Base-by-base conservation (phyloP, 2,329 filamentous ascomycete species). In the Gaeumannomyces tritici region DNA sequence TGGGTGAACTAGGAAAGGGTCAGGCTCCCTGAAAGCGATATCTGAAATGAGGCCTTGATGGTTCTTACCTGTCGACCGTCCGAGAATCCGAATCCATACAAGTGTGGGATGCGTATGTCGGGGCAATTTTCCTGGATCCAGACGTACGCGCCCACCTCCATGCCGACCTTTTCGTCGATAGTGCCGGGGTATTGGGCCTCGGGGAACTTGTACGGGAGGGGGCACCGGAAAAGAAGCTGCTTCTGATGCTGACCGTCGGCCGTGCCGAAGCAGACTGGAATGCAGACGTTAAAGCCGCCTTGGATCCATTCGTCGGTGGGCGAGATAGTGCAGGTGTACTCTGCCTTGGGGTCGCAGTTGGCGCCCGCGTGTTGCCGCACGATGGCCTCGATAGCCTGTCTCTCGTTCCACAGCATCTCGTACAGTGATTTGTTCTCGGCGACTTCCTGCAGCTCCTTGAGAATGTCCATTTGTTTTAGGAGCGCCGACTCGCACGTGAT, bases 121-220 rank as follows among this genome's bases (percentile, higher is more conserved):
- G 73, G 71, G 64, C 72, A 77, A 55, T 74, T 62, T 18, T 73
- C 67, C 57, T 72, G 67, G 11, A 78, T 68, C 74, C 73, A 77
- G 12, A 71, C 69, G 63, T 74, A 77, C 8, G 73, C 73, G 1
- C 71, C 75, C 24, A 71, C 73, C 67, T 78, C 75, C 64, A 69
- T 68, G 59, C 71, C 63, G 11, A 76, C 9, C 67, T 77, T 77
- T 65, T 78, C 75, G 54, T 78, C 72, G 9, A 70, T 70, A 60
- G 74, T 76, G 7, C 73, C 75, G 5, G 74, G 73, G 62, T 69
- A 65, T n/a, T 47, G 62, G 8, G 60, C 61, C 62, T 77, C 74
- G 27, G 73, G 75, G 9, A 75, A 65, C 60, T 71, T 71, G 62
- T 70, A 69, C 57, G 72, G 71, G 61, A 73, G 63, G 61, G 72